A percentile compares a stretch with the other conserved stretches of the same genome.
Evolutionary conservation across 164 flowering plant genomes (phyloP).

Genomic region (Platanus orientalis): DNA sequence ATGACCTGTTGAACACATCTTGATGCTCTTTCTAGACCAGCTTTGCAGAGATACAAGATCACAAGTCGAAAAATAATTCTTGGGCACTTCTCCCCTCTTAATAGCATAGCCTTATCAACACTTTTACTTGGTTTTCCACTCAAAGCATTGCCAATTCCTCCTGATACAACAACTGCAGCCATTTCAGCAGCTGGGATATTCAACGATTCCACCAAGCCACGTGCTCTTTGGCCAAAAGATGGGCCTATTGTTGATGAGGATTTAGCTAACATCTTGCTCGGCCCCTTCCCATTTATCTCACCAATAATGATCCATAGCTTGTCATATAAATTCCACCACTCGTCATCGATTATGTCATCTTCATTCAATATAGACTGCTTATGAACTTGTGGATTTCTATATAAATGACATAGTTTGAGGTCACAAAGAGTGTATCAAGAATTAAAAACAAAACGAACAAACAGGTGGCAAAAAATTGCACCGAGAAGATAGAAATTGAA

Average conservation of each 20-base stretch:
- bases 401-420: slow-evolving; percentile 1
- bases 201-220: slow-evolving; percentile 93
- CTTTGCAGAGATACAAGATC: slow-evolving; percentile 66
- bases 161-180: slow-evolving; percentile 99
- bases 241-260: slow-evolving; percentile 56
- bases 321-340: slow-evolving; percentile 89
- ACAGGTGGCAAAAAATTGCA: not conserved
- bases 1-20: slow-evolving; percentile 77
- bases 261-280: slow-evolving; percentile 55
- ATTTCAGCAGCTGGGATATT: slow-evolving; percentile 99
- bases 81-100: slow-evolving; percentile 90
- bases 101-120: slow-evolving; percentile 88
- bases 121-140: slow-evolving; percentile 73
- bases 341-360: slow-evolving; percentile 38
- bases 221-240: slow-evolving; percentile 95
- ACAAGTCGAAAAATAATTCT: slow-evolving; percentile 75
- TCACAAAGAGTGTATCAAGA: not conserved
- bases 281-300: slow-evolving; percentile 84
- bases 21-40: slow-evolving; percentile 79
- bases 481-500: no score
- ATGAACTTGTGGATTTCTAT: slow-evolving; percentile 28
- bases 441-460: not conserved
- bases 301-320: slow-evolving; percentile 70
- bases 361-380: slow-evolving; percentile 27
- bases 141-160: slow-evolving; percentile 88